Percentiles rank a stretch among this genome's conserved stretches.
Evolutionary conservation across 2,329 filamentous ascomycete species (phyloP).

Genomic region (Hypoxylon sp.): DNA sequence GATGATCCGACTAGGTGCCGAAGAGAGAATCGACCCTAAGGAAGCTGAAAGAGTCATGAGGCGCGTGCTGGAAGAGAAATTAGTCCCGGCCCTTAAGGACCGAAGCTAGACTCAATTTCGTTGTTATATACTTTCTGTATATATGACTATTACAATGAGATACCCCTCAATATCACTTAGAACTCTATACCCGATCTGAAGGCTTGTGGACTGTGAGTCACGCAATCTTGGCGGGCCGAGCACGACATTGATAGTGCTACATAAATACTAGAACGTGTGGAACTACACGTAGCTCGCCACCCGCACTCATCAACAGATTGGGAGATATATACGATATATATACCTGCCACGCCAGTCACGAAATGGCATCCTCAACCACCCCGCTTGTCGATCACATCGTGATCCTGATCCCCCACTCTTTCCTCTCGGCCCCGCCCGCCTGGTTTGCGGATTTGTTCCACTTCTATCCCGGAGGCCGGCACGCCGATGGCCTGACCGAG

Average conservation of each 20-base stretch:
- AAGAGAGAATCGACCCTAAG: slow-evolving; percentile 69
- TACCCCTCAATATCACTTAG: slow-evolving; percentile 21
- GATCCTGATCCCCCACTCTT: slow-evolving; percentile 69
- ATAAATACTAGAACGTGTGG: slow-evolving; percentile 11
- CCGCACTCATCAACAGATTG: not conserved
- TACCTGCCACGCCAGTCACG: not conserved
- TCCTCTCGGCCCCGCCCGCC: slow-evolving; percentile 63
- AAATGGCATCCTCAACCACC: slow-evolving; percentile 32
- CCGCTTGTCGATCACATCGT: slow-evolving; percentile 73
- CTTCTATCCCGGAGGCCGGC: slow-evolving; percentile 72
- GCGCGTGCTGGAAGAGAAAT: slow-evolving; percentile 50
- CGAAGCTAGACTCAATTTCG: slow-evolving; percentile 13
- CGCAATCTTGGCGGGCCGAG: slow-evolving; percentile 35
- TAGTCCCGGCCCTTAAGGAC: slow-evolving; percentile 44
- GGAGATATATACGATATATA: not conserved
- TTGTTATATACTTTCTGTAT: slow-evolving; percentile 7
- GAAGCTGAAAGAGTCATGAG: slow-evolving; percentile 65
- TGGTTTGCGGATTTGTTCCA: slow-evolving; percentile 70
- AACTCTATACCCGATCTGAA: slow-evolving; percentile 15
- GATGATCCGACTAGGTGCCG: slow-evolving; percentile 69
- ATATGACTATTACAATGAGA: slow-evolving; percentile 14
- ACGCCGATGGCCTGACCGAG: slow-evolving; percentile 72
- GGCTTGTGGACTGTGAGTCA: slow-evolving; percentile 35
- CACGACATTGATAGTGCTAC: slow-evolving; percentile 37
- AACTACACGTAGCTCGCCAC: not conserved